Base-by-base conservation (phyloP, 106 monocot genomes). In the Dioscorea alata region DNA sequence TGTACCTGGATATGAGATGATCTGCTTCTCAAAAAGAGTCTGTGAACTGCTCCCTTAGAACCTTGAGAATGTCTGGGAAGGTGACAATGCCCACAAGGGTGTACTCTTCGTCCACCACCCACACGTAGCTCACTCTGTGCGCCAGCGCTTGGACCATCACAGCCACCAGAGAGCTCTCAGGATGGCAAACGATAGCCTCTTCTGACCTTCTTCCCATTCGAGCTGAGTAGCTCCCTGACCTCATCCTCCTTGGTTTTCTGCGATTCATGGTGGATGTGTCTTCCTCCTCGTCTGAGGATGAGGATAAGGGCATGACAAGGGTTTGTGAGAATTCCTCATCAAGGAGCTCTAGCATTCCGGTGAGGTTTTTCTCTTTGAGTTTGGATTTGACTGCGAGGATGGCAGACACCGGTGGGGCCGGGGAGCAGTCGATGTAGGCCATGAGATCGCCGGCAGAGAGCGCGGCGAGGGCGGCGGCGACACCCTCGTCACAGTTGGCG, bases 121-220 rank as follows among this genome's bases (percentile, higher is more conserved):
- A 90, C 23, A 90, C 77, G 74, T 90, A 87, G 73, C 71, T 75
- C 12, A 94, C 84, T 19, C 89, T 76, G 56, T 94, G 89, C 1
- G 86, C 86, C 60, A 94, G 65, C 8, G 94, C 94, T 79, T 94
- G 94, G 31, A 90, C 80, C 84, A 90, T 82, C 54, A 90, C 89
- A 6, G 94, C 94, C 75, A 90, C 82, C 56, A 94, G 82, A 48
- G 94, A 90, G 77, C 90, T 94, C 69, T 68, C 83, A 6, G 79
- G 74, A 34, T 77, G 79, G 65, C 86, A 87, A 17, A 77, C 83
- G 4, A 79, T 77, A 17, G 78, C 85, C 68, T 86, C 87, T 71
- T 80, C 77, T 50, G 72, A 64, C 61, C 73, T 65, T 50, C 72
- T 60, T 48, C 77, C 66, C 59, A 70, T 70, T 58, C 69, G 64